Base-by-base conservation (phyloP, 2,329 filamentous ascomycete genomes). In the Sclerotinia nivalis region DNA sequence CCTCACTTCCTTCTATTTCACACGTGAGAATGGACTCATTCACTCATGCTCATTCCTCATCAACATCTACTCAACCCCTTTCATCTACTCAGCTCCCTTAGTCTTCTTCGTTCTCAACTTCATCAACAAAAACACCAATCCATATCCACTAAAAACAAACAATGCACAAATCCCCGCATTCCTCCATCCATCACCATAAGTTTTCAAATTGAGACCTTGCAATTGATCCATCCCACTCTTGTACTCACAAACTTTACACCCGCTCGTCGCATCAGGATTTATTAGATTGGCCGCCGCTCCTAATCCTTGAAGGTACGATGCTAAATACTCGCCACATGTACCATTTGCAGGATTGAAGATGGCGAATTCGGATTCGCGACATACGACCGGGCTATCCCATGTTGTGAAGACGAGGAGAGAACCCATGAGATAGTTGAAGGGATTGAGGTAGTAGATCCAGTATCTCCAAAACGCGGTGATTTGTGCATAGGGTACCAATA, bases 401-500 rank as follows among this genome's bases (percentile, higher is more conserved):
- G 85, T 71, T 22, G 78, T 80, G 66, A 89, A 88, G 0, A 82
- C 81, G 8, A 89, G 78, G 79, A 89, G 82, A 43, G 81, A 81
- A 6, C 85, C 84, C 78, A 89, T 86, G 5, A 89, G 79, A 70
- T 89, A 89, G 79, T 85, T 88, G 81, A 88, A 89, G 0, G 87
- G 87, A 74, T 89, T 86, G 22, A 88, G 75, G 66, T 82, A 88
- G 79, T 88, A 89, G 7, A 83, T 76, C 75, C 72, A 75, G 66
- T 76, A 75, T 54, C 72, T 81, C 91, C 91, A 93, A 79, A 93
- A 93, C 0, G 79, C 74, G 12, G 88, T 85, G 31, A 93, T 75
- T 72, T 89, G 90, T 87, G 0, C 84, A 83, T 89, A 92, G 0
- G 91, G 90, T 0, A 93, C 91, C 7, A 93, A 82, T 1, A 93